phyloP scores from a whole-genome alignment of 108 stramenopile species.

The Fragilaria crotonensis region DNA sequence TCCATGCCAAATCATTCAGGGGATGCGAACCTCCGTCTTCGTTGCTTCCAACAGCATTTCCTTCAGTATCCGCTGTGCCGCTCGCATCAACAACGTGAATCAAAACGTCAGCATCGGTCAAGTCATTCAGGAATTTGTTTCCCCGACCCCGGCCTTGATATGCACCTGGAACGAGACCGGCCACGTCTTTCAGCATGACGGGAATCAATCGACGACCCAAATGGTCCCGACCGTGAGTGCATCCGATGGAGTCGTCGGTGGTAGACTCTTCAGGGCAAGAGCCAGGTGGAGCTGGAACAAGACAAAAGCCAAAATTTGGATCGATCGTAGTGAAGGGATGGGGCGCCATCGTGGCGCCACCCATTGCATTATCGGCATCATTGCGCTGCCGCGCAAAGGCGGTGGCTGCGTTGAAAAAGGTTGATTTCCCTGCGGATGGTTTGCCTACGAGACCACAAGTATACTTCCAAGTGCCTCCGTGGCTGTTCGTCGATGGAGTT shows the following conservation, averaged over 20 bases:
- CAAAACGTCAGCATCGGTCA: conserved; percentile 85
- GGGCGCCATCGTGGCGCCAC: conserved; percentile 87
- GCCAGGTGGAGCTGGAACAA: conserved; percentile 61
- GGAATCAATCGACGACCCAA: conserved; percentile 70
- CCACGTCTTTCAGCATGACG: conserved; percentile 82
- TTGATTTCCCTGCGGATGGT: conserved; percentile 79
- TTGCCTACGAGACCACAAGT: conserved; percentile 76
- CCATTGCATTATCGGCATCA: conserved; percentile 27
- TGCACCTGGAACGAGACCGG: conserved; percentile 87
- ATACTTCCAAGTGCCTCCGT: conserved; percentile 26
- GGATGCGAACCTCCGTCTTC: conserved; percentile 39
- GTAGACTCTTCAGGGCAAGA: conserved; percentile 49
- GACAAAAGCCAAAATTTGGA: conserved; percentile 80
- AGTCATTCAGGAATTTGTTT: conserved; percentile 84
- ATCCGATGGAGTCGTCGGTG: conserved; percentile 23
- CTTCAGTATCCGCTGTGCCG: conserved; percentile 69
- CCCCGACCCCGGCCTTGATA: conserved; percentile 81
- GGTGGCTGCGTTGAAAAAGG: conserved; percentile 86
- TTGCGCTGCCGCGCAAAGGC: conserved; percentile 70
- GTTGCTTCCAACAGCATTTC: conserved; percentile 19
- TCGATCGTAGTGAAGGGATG: conserved; percentile 94
- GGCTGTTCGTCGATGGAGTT: conserved; percentile 5
- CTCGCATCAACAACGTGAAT: conserved; percentile 77
- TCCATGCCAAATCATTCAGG: conserved; percentile 73
- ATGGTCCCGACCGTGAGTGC: conserved; percentile 71